A percentile compares a stretch with the other conserved stretches of the same genome.
phyloP scores from a whole-genome alignment of 1,284 basidiomycete species.

The Ceratobasidium sp. region DNA sequence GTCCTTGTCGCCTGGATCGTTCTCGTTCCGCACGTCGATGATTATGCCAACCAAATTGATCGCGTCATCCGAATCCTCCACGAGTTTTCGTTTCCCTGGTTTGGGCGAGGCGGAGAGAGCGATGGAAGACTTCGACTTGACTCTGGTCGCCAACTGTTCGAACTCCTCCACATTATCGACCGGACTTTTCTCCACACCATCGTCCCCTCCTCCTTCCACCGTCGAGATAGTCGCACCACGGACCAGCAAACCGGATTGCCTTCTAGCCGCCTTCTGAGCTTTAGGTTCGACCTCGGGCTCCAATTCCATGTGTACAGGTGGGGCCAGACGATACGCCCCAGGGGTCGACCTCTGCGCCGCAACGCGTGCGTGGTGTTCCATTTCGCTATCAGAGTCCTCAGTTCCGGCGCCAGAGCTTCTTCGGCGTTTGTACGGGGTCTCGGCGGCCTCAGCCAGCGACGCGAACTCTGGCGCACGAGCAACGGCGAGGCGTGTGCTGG shows the following conservation, averaged over 20 bases:
- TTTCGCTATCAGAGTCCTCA: constrained; percentile 27
- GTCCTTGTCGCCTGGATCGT: constrained; percentile 27
- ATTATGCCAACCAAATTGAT: constrained; percentile 35
- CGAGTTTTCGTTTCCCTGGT: constrained; percentile 36
- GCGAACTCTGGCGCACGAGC: constrained; percentile 38
- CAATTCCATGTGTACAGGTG: background rate
- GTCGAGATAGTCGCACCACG: constrained; percentile 10
- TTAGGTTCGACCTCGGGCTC: constrained; percentile 21
- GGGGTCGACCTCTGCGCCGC: background rate
- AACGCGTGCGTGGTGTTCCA: constrained; percentile 15
- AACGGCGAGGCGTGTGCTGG: constrained; percentile 31
- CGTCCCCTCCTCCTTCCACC: constrained; percentile 6
- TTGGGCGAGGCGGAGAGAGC: constrained; percentile 12
- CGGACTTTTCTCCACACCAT: constrained; percentile 11
- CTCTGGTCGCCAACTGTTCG: background rate
- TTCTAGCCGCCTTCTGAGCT: constrained; percentile 38
- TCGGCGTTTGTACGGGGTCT: constrained; percentile 22
- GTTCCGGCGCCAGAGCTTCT: constrained; percentile 23
- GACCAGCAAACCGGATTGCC: constrained; percentile 47
- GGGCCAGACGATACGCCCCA: constrained; percentile 10
- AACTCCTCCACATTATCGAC: background rate
- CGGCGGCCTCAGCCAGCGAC: constrained; percentile 16
- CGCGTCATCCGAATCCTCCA: constrained; percentile 28
- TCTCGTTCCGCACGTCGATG: constrained; percentile 31
- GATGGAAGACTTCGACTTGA: constrained; percentile 24